Evolutionary conservation across 441 rosid genomes (phyloP), one percentile per base, ranked within the genome.

Genomic region (Pelargonium citronellum): DNA sequence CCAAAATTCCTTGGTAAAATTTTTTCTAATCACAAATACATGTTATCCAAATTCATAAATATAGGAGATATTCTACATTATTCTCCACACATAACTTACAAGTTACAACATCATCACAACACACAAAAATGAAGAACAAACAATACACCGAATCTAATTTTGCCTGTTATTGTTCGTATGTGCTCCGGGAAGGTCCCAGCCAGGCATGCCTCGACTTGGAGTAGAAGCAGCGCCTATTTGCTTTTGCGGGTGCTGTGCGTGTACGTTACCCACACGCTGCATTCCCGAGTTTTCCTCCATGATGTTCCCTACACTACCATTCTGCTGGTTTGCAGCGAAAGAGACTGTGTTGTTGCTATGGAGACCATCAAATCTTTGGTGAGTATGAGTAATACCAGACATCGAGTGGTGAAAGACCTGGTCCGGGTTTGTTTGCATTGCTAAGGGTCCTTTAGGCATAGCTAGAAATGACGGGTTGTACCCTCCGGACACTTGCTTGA

Each of bases 361-460:
- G 63, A 19, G 20, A 7, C 63, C 61, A 15, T 19, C 63, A 19
- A 57, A 57, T 17, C 63, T 57, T 57, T 57, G 63, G 27, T 57
- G 63, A 19, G 8, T 6, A 1, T 51, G n/a, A n/a, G 22, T 7
- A n/a, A 55, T 55, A 7, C 61, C 10, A 0, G 61, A 9, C 12
- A 57, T 57, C 19, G 63, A 55, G 9, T 55, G 63, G 22, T 57
- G 63, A 19, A 57, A 57, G 27, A 57, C 63, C 10, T 19, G 63
- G 2, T 57, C 63, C 19, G 63, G 30, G 63, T 57, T 57, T 57
- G 63, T 57, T 10, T 57, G 63, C 63, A 57, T 57, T 57, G 63
- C 7, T 10, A 22, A 10, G 24, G 63, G 19, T 6, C 19, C 63
- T 57, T 17, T 3, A 17, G 63, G 63, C 27, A 57, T 57, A 4